These are phyloP conservation scores for Skeletonema tropicum DNA, from an alignment of 108 stramenopile species.

Conservation along the genomic window DNA sequence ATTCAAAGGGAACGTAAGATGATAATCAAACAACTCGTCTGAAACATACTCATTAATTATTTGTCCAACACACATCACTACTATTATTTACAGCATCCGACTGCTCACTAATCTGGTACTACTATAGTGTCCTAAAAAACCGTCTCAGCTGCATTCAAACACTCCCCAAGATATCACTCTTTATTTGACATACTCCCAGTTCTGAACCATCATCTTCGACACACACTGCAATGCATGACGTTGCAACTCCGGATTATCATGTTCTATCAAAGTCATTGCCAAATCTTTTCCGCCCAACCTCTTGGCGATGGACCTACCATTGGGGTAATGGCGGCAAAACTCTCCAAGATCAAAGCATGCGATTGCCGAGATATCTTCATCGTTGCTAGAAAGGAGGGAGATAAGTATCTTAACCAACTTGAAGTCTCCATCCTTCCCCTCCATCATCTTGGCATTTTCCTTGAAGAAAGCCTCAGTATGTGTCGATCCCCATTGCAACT, in stretches of 20 bases:
- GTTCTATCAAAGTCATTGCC: slow-evolving; percentile 86
- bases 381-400: slow-evolving; percentile 61
- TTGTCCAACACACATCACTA: not conserved
- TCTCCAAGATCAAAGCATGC: slow-evolving; percentile 95
- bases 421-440: slow-evolving; percentile 68
- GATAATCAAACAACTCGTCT: not conserved
- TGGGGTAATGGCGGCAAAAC: slow-evolving; percentile 93
- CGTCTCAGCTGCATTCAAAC: not conserved
- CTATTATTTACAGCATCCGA: not conserved
- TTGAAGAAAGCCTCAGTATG: slow-evolving; percentile 91
- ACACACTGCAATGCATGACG: slow-evolving; percentile 89
- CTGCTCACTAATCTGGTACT: not conserved
- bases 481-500: slow-evolving; percentile 84
- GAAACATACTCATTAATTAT: not conserved
- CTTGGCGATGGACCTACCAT: slow-evolving; percentile 79
- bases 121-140: not conserved
- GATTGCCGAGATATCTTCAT: slow-evolving; percentile 80
- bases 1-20: not conserved
- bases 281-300: slow-evolving; percentile 85
- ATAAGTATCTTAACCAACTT: slow-evolving; percentile 72
- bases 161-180: not conserved
- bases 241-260: slow-evolving; percentile 83
- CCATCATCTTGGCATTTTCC: slow-evolving; percentile 66
- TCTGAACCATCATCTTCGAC: slow-evolving; percentile 91
- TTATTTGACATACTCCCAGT: slow-evolving; percentile 64